Base-by-base conservation (phyloP, 2,329 filamentous ascomycete genomes). In the Erysiphe pisi region DNA sequence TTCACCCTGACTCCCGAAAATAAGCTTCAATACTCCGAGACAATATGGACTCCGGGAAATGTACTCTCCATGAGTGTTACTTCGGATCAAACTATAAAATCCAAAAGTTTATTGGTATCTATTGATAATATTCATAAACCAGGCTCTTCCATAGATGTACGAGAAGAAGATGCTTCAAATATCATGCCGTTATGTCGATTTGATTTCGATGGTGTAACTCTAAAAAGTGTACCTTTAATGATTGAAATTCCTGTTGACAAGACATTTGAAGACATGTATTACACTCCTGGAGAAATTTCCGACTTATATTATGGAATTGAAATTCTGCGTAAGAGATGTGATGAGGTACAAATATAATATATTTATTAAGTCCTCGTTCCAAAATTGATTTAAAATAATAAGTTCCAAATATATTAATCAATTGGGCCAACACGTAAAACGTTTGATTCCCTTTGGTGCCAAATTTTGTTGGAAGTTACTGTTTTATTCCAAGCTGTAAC, bases 21-120 rank as follows among this genome's bases (percentile, higher is more conserved):
- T 78, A 82, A 81, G 20, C 84, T 93, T 61, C 82, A 84, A 12
- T 84, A 86, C 78, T 82, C 82, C 11, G 83, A 85, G 70, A 86
- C 85, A 75, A 80, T 93, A 76, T 82, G 84, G 58, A 82, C 93
- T 6, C 84, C 85, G 1, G 90, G 90, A 11, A 93, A 92, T 80
- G 87, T 76, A 16, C 76, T 76, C n/a, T 14, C 43, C 0, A 58
- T 71, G 45, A 20, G 28, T 20, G 45, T 56, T 22, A 75, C 49
- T 36, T 40, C 28, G 16, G n/a, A 58, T 40, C 45, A 11, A 3
- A 18, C 56, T 12, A 12, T 36, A 36, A 52, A 20, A n/a, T 28
- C 58, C 25, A 79, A 85, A 65, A 47, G 31, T 20, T 43, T 78
- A 28, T 76, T 82, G 25, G 83, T 89, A 56, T 87, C 87, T 0